phyloP scores from a whole-genome alignment of 257 asterid genomes.

The Pogostemon cablin region DNA sequence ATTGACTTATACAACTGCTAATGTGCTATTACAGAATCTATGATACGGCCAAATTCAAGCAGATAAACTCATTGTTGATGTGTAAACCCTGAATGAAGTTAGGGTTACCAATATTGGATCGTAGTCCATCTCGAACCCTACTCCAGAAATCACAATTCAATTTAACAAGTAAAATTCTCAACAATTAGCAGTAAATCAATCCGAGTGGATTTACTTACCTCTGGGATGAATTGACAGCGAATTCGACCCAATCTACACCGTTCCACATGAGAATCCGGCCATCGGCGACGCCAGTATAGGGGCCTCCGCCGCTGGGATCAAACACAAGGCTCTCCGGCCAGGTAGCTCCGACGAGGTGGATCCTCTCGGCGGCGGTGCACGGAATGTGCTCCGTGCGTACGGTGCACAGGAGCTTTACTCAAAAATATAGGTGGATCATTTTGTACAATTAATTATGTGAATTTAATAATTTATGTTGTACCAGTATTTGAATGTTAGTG shows the following conservation, averaged over 20 bases:
- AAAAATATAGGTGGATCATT: no score
- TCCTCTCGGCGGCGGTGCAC: conserved; percentile 43
- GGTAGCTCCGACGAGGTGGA: conserved; percentile 51
- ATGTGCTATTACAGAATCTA: no score
- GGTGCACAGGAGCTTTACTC: no score
- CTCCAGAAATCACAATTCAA: not conserved
- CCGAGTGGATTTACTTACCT: conserved; percentile 39
- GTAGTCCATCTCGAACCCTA: not conserved
- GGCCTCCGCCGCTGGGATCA: conserved; percentile 66
- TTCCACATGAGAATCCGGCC: conserved; percentile 64
- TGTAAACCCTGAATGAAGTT: no score
- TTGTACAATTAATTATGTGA: no score
- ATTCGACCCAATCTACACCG: conserved; percentile 57
- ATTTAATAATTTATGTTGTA: no score
- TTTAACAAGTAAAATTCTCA: not conserved
- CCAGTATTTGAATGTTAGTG: no score
- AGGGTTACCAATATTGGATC: no score
- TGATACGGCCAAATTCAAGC: not conserved
- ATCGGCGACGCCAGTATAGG: conserved; percentile 82
- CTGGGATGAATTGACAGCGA: conserved; percentile 65
- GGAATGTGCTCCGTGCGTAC: no score
- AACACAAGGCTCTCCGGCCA: conserved; percentile 78
- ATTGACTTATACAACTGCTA: no score
- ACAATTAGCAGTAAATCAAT: not conserved
- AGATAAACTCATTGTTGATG: not conserved